Conservation (phyloP, 23 red algal species). For the Pyropia yezoensis region DNA sequence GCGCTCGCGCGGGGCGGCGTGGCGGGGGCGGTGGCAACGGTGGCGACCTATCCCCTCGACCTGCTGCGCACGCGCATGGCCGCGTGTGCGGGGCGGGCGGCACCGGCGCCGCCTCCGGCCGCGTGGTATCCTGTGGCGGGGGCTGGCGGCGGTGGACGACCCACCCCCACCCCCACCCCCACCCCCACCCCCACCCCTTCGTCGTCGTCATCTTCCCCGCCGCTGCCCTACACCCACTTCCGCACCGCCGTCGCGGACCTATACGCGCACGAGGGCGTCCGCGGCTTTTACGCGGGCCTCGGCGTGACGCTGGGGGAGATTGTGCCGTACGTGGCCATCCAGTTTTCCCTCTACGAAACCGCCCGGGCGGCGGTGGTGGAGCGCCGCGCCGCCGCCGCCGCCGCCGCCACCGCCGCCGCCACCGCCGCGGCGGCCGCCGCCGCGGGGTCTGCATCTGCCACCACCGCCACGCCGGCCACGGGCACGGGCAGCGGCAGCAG, state of each 20-base stretch:
- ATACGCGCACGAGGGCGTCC: slow-evolving; percentile 44
- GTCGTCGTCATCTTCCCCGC: slow-evolving; percentile 15
- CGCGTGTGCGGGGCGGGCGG: slow-evolving; percentile 2
- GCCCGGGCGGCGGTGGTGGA: slow-evolving; percentile 15
- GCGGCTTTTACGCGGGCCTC: slow-evolving; percentile 86
- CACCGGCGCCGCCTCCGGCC: background rate
- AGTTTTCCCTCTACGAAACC: slow-evolving; percentile 74
- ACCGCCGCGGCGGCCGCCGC: too few relatives aligned
- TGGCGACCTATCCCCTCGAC: slow-evolving; percentile 84
- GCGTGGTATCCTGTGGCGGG: too few relatives aligned
- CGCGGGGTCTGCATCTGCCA: too few relatives aligned
- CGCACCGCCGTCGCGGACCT: slow-evolving; percentile 33
- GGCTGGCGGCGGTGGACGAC: too few relatives aligned
- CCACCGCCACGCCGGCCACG: too few relatives aligned
- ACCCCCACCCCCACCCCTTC: too few relatives aligned
- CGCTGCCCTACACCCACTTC: slow-evolving; percentile 29
- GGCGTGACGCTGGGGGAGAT: slow-evolving; percentile 71
- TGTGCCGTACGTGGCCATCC: slow-evolving; percentile 73
- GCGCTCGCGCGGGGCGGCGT: slow-evolving; percentile 47
- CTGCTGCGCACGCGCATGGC: slow-evolving; percentile 87
- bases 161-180: too few relatives aligned
- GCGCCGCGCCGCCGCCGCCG: background rate
- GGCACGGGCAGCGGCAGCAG: too few relatives aligned
- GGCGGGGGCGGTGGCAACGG: slow-evolving; percentile 49
- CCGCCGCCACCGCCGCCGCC: too few relatives aligned